Percentiles rank a stretch among this genome's conserved stretches.
phyloP scores from a whole-genome alignment of 129 eudicot genomes.

The Flaveria sonorensis region DNA sequence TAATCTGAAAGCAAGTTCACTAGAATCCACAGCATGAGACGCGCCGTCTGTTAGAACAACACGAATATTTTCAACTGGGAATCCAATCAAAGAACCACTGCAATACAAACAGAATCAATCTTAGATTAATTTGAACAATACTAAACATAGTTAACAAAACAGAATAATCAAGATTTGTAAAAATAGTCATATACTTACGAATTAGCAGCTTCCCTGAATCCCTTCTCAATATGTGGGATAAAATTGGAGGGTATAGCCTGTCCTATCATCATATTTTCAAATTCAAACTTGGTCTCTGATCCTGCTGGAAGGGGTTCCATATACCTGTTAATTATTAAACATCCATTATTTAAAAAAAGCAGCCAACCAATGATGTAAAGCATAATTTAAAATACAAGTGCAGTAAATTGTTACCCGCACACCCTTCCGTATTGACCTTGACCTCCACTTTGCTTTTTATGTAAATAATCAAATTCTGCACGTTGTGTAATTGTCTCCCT shows the following conservation, averaged over 20 bases:
- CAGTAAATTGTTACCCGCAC: constrained; percentile 58
- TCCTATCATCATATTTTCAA: constrained; percentile 86
- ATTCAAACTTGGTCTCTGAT: constrained; percentile 79
- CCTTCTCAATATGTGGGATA: constrained; percentile 95
- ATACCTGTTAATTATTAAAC: constrained; percentile 48
- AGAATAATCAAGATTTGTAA: neutral
- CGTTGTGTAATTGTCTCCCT: constrained; percentile 95
- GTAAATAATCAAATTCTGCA: constrained; percentile 91
- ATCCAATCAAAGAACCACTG: constrained; percentile 97
- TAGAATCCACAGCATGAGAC: constrained; percentile 96
- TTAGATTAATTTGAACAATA: neutral
- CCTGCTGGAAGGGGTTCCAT: constrained; percentile 89
- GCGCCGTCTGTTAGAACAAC: constrained; percentile 86
- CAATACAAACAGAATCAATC: constrained; percentile 30
- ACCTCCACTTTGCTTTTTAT: constrained; percentile 98
- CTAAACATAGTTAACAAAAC: neutral
- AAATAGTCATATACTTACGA: constrained; percentile 57
- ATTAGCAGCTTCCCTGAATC: constrained; percentile 95
- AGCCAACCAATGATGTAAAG: neutral
- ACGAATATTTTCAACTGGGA: constrained; percentile 87
- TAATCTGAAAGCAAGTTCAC: constrained; percentile 98
- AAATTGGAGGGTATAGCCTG: constrained; percentile 88
- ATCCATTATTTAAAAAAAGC: neutral
- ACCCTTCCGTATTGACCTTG: constrained; percentile 98
- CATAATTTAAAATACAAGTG: neutral